These are phyloP conservation scores for Croton laevigatus DNA, from an alignment of 441 rosid genomes.

Conservation along the genomic window DNA sequence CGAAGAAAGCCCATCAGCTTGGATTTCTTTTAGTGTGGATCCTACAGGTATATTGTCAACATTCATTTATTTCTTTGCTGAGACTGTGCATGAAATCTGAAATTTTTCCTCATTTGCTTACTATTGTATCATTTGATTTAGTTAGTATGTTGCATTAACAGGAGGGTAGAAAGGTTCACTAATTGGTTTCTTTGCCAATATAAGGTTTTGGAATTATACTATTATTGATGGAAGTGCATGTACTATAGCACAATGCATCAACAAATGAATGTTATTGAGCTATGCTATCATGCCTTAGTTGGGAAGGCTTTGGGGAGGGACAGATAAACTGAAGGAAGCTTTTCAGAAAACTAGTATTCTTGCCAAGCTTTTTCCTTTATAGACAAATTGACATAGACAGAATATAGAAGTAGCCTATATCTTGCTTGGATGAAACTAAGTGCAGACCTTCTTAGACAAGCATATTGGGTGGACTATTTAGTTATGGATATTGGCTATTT, in stretches of 20 bases:
- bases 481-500: constrained; percentile 3
- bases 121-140: background rate
- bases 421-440: background rate
- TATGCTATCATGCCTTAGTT: background rate
- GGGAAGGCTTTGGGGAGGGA: background rate
- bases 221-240: background rate
- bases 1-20: constrained; percentile 30
- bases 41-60: constrained; percentile 35
- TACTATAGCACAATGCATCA: background rate
- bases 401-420: too few relatives aligned
- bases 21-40: constrained; percentile 27
- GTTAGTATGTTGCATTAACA: constrained; percentile 4
- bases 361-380: background rate
- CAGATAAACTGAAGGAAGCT: background rate
- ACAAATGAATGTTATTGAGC: background rate
- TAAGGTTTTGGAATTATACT: background rate
- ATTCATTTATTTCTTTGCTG: constrained; percentile 16
- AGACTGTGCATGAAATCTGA: background rate
- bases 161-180: background rate
- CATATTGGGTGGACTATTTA: background rate
- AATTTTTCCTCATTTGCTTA: background rate
- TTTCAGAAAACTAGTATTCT: background rate
- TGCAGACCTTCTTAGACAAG: background rate
- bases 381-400: background rate
- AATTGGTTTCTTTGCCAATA: background rate